These are phyloP conservation scores for Colletotrichum melonis DNA, from an alignment of 2,329 filamentous ascomycete genomes.

Conservation along the genomic window DNA sequence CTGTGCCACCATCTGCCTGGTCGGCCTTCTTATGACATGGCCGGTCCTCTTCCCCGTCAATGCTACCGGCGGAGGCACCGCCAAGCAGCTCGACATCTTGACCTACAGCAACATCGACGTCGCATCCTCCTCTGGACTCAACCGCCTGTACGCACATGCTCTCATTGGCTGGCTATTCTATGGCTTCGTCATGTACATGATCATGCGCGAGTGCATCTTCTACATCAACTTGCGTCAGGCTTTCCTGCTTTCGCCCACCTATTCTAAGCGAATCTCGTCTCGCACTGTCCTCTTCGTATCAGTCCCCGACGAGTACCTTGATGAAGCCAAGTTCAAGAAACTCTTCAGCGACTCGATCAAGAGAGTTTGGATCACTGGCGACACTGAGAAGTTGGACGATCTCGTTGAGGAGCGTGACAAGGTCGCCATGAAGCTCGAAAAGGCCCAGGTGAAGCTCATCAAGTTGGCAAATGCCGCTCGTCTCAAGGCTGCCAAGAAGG, in stretches of 20 bases:
- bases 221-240: conserved; percentile 94
- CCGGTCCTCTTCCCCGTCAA: conserved; percentile 90
- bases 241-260: conserved; percentile 86
- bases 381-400: conserved; percentile 81
- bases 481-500: conserved; percentile 74
- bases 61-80: conserved; percentile 77
- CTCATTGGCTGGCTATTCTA: conserved; percentile 86
- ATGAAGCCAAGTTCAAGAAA: conserved; percentile 79
- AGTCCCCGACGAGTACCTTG: conserved; percentile 82
- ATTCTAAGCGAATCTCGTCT: conserved; percentile 87
- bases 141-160: conserved; percentile 85
- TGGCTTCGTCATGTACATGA: conserved; percentile 87
- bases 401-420: conserved; percentile 85
- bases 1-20: conserved; percentile 79
- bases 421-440: conserved; percentile 84
- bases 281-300: conserved; percentile 90
- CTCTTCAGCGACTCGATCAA: conserved; percentile 87
- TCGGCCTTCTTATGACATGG: conserved; percentile 87
- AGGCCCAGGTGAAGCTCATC: conserved; percentile 87
- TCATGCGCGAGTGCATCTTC: conserved; percentile 89
- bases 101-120: conserved; percentile 80
- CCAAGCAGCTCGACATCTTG: conserved; percentile 78
- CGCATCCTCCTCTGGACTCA: conserved; percentile 60
- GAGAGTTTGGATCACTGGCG: conserved; percentile 85
- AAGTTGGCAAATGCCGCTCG: conserved; percentile 80